Evolutionary conservation across 2,329 filamentous ascomycete species (phyloP).

Genomic region (Chrysoporthe cubensis): DNA sequence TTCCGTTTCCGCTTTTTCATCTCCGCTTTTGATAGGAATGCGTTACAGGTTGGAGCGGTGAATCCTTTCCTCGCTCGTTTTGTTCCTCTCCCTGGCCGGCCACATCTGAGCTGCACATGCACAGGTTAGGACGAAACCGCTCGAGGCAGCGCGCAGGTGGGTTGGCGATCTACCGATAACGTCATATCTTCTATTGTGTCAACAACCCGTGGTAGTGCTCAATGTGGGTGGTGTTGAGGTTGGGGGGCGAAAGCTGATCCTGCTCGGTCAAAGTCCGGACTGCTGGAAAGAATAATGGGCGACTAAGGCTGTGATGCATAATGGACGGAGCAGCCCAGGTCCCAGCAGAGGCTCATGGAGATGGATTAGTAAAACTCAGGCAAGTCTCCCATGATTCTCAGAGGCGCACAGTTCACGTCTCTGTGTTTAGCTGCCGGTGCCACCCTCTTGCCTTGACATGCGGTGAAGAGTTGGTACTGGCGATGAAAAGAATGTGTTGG

Average conservation of each 20-base stretch:
- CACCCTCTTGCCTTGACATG: too few relatives aligned
- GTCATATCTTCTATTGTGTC: neutral
- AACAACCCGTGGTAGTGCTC: neutral
- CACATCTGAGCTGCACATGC: neutral
- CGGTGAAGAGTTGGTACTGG: too few relatives aligned
- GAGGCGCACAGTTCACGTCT: too few relatives aligned
- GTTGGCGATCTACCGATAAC: neutral
- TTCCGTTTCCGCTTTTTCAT: constrained; percentile 16
- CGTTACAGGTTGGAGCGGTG: constrained; percentile 20
- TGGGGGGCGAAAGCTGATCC: neutral
- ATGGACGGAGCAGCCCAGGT: too few relatives aligned
- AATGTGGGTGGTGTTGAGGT: neutral
- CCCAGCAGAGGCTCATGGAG: too few relatives aligned
- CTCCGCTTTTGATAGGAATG: constrained; percentile 19
- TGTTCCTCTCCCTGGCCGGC: neutral
- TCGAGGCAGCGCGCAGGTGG: neutral
- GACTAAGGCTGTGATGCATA: neutral
- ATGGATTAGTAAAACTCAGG: too few relatives aligned
- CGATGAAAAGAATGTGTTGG: too few relatives aligned
- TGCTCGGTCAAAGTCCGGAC: constrained; percentile 18
- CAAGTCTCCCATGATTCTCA: too few relatives aligned
- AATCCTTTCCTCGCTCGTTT: constrained; percentile 5
- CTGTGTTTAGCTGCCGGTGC: too few relatives aligned
- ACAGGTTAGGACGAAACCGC: neutral
- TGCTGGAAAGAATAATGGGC: neutral